Evolutionary conservation across 2,329 filamentous ascomycete genomes (phyloP).

Genomic region (Xylariaceae sp.): DNA sequence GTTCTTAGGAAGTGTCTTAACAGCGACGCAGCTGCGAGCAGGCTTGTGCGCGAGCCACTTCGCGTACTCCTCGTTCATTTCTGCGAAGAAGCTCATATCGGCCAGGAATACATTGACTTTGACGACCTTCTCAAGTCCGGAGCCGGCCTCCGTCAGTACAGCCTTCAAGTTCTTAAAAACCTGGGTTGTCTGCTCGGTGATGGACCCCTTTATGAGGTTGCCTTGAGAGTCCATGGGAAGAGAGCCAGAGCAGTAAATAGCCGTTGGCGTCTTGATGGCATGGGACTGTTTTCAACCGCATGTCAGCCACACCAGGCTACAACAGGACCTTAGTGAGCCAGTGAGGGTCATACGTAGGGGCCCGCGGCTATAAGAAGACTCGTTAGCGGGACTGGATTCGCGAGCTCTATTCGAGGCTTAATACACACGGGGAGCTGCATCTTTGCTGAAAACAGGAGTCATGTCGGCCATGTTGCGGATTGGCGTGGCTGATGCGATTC

Average conservation of each 20-base stretch:
- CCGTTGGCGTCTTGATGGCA: slow-evolving; percentile 60
- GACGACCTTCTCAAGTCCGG: slow-evolving; percentile 72
- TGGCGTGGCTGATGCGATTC: slow-evolving; percentile 28
- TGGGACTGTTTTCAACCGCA: slow-evolving; percentile 47
- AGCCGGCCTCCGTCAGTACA: slow-evolving; percentile 78
- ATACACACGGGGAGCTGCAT: slow-evolving; percentile 55
- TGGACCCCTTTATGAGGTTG: slow-evolving; percentile 54
- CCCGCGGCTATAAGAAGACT: slow-evolving; percentile 47
- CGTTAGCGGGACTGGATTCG: slow-evolving; percentile 20
- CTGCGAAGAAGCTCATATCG: slow-evolving; percentile 84
- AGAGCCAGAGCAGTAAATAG: slow-evolving; percentile 66
- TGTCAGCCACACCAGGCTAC: slow-evolving; percentile 6
- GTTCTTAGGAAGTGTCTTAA: slow-evolving; percentile 81
- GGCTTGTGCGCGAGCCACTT: slow-evolving; percentile 82
- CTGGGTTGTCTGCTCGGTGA: slow-evolving; percentile 59
- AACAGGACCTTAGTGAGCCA: not conserved
- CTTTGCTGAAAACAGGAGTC: slow-evolving; percentile 51
- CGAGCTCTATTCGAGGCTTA: not conserved
- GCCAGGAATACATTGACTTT: slow-evolving; percentile 90
- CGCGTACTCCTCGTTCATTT: slow-evolving; percentile 82
- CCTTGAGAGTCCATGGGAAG: slow-evolving; percentile 64
- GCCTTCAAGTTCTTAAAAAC: slow-evolving; percentile 76
- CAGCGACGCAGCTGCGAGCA: slow-evolving; percentile 83
- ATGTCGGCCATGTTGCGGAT: slow-evolving; percentile 46
- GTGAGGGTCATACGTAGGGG: slow-evolving; percentile 52